Base-by-base conservation (phyloP, 306 rosid genomes). In the Calophaca sinica region DNA sequence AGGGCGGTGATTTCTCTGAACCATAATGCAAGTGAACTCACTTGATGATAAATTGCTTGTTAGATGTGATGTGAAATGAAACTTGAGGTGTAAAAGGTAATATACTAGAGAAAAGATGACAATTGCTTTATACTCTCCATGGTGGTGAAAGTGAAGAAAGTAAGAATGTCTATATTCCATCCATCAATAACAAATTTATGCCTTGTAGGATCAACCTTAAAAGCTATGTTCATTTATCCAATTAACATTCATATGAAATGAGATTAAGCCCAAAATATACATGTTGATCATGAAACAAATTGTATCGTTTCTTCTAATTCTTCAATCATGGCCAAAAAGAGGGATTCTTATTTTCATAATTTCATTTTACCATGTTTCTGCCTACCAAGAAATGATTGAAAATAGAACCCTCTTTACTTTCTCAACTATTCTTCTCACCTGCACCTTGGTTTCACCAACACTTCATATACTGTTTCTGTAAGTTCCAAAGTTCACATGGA, bases 11-110 rank as follows among this genome's bases (percentile, higher is more conserved):
- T 38, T 44, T 46, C 48, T 54, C 13, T 20, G 9, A 62, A 62
- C 39, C 58, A 70, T 31, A 41, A 52, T 41, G 66, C 59, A 70
- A 62, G n/a, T 45, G 46, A 53, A 63, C 42, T 52, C 20, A 35
- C 45, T 53, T 13, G 65, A 49, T 46, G 31, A 14, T 45, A 35
- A 12, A 36, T 45, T 72, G 70, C 12, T 57, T 29, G 45, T 29
- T 4, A 48, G 54, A 60, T 26, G 36, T 8, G 44, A 65, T 39
- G 38, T 11, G 2, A 69, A 9, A 33, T n/a, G 45, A 33, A 20
- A 15, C 14, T 33, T 36, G 11, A 13, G 32, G 39, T 31, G 13
- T 48, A 15, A 54, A 79, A 66, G 9, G 7, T 28, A 71, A 70
- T 53, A 1, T 7, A 39, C 59, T 38, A 39, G 32, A 52, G 50